Conservation (phyloP, 116 monocot species). For the Posidonia oceanica region DNA sequence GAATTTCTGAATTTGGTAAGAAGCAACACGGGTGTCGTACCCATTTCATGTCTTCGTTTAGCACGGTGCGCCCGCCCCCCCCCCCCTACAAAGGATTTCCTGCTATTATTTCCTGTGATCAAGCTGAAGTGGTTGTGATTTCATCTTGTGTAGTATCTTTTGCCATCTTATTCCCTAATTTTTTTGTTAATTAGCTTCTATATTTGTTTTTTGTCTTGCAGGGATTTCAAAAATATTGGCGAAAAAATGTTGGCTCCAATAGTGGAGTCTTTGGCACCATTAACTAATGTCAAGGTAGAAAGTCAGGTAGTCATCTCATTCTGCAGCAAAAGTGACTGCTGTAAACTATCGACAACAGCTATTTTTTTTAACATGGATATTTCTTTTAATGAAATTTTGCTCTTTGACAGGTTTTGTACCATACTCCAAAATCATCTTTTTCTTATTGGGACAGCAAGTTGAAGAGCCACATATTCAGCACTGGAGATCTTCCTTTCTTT, state of each 20-base stretch:
- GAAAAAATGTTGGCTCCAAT: conserved; percentile 42
- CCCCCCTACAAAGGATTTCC: too few relatives aligned
- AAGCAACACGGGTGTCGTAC: too few relatives aligned
- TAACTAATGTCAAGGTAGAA: conserved; percentile 68
- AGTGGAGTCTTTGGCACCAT: conserved; percentile 60
- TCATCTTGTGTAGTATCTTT: background rate
- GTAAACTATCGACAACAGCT: background rate
- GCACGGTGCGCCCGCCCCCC: too few relatives aligned
- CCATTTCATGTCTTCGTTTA: too few relatives aligned
- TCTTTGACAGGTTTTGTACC: conserved; percentile 64
- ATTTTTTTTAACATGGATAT: background rate
- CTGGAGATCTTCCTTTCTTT: conserved; percentile 91
- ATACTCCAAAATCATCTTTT: conserved; percentile 72
- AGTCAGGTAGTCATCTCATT: conserved; percentile 55
- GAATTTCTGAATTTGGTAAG: too few relatives aligned
- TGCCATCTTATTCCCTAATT: background rate
- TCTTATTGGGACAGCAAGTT: conserved; percentile 65
- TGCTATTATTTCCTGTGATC: too few relatives aligned
- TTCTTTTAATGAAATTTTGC: background rate
- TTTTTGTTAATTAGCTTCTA: background rate
- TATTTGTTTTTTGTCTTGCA: conserved; percentile 14
- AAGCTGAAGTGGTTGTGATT: too few relatives aligned
- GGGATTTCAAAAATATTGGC: conserved; percentile 62
- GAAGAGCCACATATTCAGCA: conserved; percentile 38
- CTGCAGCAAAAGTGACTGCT: background rate